A percentile compares a stretch with the other conserved stretches of the same genome.
phyloP scores from a whole-genome alignment of 768 basidiomycete species.

The Mycena sanguinolenta region DNA sequence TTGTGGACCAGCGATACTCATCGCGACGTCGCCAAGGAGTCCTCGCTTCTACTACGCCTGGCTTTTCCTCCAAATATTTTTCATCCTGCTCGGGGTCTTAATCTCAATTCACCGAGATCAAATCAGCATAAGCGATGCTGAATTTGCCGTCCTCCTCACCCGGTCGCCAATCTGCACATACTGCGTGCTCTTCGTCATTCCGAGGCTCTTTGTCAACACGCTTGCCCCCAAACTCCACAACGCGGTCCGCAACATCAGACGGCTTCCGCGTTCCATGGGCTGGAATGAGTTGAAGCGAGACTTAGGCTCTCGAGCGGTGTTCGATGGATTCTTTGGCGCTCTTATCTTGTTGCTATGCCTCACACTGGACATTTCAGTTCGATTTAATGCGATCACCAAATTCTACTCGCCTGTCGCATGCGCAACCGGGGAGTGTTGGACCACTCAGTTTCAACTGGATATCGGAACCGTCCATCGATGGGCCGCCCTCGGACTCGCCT shows the following conservation, averaged over 20 bases:
- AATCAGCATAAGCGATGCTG: constrained; percentile 13
- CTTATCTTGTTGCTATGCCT: constrained; percentile 1
- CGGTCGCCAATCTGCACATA: constrained; percentile 16
- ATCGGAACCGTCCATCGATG: not conserved
- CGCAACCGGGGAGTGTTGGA: not conserved
- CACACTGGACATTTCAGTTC: constrained; percentile 17
- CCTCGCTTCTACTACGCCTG: not conserved
- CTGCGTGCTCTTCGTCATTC: constrained; percentile 14
- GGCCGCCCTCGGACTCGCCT: not conserved
- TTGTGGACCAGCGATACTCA: not conserved
- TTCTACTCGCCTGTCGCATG: constrained; percentile 4
- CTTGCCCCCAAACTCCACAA: not conserved
- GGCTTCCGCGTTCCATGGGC: not conserved
- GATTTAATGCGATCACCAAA: not conserved
- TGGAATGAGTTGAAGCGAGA: not conserved
- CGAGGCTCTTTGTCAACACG: constrained; percentile 13
- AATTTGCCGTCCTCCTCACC: constrained; percentile 23
- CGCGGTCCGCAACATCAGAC: not conserved
- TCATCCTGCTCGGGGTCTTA: constrained; percentile 10
- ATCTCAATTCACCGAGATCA: not conserved
- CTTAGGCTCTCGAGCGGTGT: not conserved
- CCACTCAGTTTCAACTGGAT: not conserved
- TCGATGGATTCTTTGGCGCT: constrained; percentile 3
- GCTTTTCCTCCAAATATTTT: constrained; percentile 5
- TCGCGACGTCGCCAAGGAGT: constrained; percentile 5